Evolutionary conservation across 768 basidiomycete genomes (phyloP), one percentile per base, ranked within the genome.

Genomic region (Termitomyces bulborhizus): DNA sequence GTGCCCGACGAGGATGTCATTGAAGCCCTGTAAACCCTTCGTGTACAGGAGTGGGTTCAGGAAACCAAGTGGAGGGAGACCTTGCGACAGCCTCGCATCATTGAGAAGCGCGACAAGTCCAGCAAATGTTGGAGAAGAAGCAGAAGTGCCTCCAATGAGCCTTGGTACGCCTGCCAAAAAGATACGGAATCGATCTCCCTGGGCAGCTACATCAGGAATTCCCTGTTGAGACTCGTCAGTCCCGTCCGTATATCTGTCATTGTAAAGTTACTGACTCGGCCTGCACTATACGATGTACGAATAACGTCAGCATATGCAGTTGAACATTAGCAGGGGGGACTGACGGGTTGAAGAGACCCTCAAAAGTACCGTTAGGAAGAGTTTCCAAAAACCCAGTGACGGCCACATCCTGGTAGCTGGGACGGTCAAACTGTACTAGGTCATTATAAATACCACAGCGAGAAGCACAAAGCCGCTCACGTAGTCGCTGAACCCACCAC

Each of bases 401-500:
- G 1, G 69, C 75, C 11, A 32, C 37, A 0, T 75, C 55, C 60
- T 85, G 83, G 60, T 81, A 84, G 1, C 45, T 16, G 57, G 60
- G 60, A 21, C 46, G 59, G 64, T 43, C 21, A 51, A 68, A 68
- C 66, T 67, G 15, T 11, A 40, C 5, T 21, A 24, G 36, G 27
- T 24, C 37, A 26, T 7, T 36, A 54, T 60, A 7, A n/a, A 43
- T 6, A 13, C 13, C 11, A 21, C 27, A 12, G 2, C 15, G 36
- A 15, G n/a, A 27, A 32, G 21, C 21, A 21, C 15, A 24, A n/a
- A 7, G 16, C 16, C 2, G 15, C 75, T 58, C 36, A 86, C 85
- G 52, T 80, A 80, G 58, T 85, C 73, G 65, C 85, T 86, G 71
- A 89, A 90, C 16, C 88, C 86, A 16, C 87, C 86, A 6, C 86